Conservation (phyloP, 352 stramenopile species). For the Globisporangium cystogenes region DNA sequence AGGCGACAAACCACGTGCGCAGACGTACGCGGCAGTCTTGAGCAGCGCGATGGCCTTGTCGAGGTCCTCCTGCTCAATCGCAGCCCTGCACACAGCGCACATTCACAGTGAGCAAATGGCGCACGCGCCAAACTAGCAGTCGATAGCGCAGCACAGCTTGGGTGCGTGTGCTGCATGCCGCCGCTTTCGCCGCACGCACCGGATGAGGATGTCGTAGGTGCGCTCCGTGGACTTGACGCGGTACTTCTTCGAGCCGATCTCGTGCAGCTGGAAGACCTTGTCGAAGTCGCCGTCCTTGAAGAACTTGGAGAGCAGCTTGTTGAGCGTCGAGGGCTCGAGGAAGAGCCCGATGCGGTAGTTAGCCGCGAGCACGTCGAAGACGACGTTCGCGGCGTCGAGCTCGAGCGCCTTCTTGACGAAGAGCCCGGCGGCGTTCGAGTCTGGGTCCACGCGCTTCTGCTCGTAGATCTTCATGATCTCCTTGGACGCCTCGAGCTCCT, state of each 20-base stretch:
- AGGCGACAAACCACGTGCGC: not conserved
- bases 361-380: slow-evolving; percentile 69
- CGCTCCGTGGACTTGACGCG: slow-evolving; percentile 79
- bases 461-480: slow-evolving; percentile 89
- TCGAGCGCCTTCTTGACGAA: slow-evolving; percentile 85
- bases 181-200: slow-evolving; percentile 17
- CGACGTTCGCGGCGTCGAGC: slow-evolving; percentile 61
- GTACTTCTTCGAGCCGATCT: slow-evolving; percentile 76
- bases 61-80: slow-evolving; percentile 68
- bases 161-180: not conserved
- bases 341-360: slow-evolving; percentile 84
- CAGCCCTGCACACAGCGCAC: slow-evolving; percentile 23
- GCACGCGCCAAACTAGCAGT: not conserved
- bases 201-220: slow-evolving; percentile 83
- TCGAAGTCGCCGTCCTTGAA: slow-evolving; percentile 73
- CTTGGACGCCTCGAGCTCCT: slow-evolving; percentile 73
- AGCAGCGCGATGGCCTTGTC: slow-evolving; percentile 65
- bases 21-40: slow-evolving; percentile 71
- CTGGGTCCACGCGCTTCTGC: slow-evolving; percentile 77
- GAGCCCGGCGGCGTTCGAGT: slow-evolving; percentile 62
- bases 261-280: slow-evolving; percentile 73
- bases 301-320: slow-evolving; percentile 82
- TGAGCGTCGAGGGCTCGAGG: slow-evolving; percentile 72
- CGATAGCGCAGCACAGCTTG: not conserved
- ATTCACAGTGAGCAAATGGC: not conserved